A percentile compares a stretch with the other conserved stretches of the same genome.
Evolutionary conservation across 306 rosid species (phyloP).

Genomic region (Begonia fuchsioides): DNA sequence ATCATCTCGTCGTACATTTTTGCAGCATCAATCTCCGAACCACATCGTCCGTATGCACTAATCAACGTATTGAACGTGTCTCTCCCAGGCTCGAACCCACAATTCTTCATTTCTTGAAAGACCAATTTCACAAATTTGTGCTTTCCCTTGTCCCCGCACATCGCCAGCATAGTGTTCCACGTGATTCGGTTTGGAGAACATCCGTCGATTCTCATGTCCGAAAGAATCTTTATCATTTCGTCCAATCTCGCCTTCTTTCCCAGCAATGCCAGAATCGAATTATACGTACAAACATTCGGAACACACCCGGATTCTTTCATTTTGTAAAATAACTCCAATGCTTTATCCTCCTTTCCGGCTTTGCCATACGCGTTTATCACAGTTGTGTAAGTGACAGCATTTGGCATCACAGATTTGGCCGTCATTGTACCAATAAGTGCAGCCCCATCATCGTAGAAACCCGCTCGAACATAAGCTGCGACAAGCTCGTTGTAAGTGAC

Average conservation of each 20-base stretch:
- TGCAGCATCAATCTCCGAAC: conserved; percentile 60
- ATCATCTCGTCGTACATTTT: conserved; percentile 76
- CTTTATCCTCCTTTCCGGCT: conserved; percentile 63
- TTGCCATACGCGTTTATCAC: conserved; percentile 75
- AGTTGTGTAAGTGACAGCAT: conserved; percentile 84
- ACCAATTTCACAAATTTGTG: conserved; percentile 52
- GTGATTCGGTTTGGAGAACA: conserved; percentile 75
- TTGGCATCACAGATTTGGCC: conserved; percentile 56
- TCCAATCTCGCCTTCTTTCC: conserved; percentile 61
- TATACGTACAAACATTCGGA: conserved; percentile 71
- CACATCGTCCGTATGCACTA: conserved; percentile 85
- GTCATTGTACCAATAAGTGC: conserved; percentile 70
- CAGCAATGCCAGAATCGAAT: conserved; percentile 58
- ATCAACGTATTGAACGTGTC: conserved; percentile 91
- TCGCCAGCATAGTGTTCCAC: conserved; percentile 91
- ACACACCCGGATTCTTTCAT: conserved; percentile 88
- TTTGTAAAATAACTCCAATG: conserved; percentile 45
- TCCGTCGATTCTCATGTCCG: conserved; percentile 72
- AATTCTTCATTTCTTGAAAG: conserved; percentile 70
- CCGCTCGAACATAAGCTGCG: conserved; percentile 80
- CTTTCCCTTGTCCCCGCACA: conserved; percentile 73
- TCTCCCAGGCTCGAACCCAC: conserved; percentile 91
- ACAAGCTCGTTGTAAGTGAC: conserved; percentile 90
- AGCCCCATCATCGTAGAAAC: conserved; percentile 69
- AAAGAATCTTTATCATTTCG: conserved; percentile 55